Conservation (phyloP, 2,329 filamentous ascomycete species). For the Fusarium coicis region DNA sequence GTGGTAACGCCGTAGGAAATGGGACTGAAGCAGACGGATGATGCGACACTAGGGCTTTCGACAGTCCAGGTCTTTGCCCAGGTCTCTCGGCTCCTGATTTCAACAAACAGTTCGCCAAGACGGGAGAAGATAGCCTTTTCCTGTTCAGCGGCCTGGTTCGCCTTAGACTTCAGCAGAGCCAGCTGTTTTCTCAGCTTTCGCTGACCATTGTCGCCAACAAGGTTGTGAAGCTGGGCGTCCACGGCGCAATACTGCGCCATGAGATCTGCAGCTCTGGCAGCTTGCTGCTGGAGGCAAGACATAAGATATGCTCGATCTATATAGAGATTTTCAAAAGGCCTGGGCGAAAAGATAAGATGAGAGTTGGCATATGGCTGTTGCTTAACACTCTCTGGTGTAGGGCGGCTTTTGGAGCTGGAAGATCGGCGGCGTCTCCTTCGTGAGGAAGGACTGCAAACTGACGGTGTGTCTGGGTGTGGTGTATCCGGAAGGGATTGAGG, state of each 20-base stretch:
- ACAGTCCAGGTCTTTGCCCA: slow-evolving; percentile 45
- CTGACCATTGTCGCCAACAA: slow-evolving; percentile 39
- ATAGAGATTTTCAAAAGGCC: slow-evolving; percentile 56
- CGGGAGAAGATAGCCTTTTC: slow-evolving; percentile 58
- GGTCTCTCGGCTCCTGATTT: slow-evolving; percentile 58
- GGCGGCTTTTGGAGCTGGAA: slow-evolving; percentile 9
- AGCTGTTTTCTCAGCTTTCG: slow-evolving; percentile 55
- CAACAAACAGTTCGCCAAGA: slow-evolving; percentile 61
- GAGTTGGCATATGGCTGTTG: slow-evolving; percentile 9
- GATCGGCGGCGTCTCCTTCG: slow-evolving; percentile 22
- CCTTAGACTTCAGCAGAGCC: slow-evolving; percentile 53
- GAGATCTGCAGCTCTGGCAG: slow-evolving; percentile 51
- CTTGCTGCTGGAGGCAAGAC: slow-evolving; percentile 54
- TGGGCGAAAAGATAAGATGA: slow-evolving; percentile 48
- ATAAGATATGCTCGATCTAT: slow-evolving; percentile 60
- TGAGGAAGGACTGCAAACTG: not conserved
- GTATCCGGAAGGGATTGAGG: slow-evolving; percentile 13
- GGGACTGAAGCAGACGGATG: slow-evolving; percentile 27
- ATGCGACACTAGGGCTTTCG: slow-evolving; percentile 18
- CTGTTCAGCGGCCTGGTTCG: slow-evolving; percentile 58
- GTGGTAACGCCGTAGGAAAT: slow-evolving; percentile 19
- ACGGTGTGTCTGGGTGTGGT: slow-evolving; percentile 1
- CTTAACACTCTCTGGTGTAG: slow-evolving; percentile 2
- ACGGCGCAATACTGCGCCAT: slow-evolving; percentile 52
- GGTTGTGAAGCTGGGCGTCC: slow-evolving; percentile 48